A percentile compares a stretch with the other conserved stretches of the same genome.
These are phyloP conservation scores for Galerina marginata DNA, from an alignment of 768 basidiomycete genomes.

Conservation along the genomic window DNA sequence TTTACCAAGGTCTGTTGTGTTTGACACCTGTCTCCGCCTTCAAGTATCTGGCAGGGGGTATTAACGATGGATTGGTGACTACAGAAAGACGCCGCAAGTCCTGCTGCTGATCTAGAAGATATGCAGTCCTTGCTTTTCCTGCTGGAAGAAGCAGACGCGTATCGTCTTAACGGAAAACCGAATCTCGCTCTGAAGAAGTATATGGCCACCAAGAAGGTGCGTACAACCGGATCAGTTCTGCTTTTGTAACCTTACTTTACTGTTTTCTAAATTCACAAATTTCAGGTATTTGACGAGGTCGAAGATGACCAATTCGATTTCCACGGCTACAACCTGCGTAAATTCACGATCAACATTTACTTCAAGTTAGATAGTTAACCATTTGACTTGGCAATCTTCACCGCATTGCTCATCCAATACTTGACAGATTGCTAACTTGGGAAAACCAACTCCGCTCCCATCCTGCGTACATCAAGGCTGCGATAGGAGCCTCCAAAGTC, in stretches of 20 bases:
- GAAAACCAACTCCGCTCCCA: conserved; percentile 82
- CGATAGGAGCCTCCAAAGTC: conserved; percentile 73
- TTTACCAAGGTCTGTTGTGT: conserved; percentile 81
- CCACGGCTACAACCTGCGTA: conserved; percentile 92
- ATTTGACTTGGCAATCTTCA: background rate
- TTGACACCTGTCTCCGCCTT: background rate
- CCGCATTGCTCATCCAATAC: conserved; percentile 1
- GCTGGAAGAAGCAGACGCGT: conserved; percentile 78
- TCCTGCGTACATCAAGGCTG: conserved; percentile 76
- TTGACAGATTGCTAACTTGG: conserved; percentile 73
- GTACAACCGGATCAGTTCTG: conserved; percentile 13
- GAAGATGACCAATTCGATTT: conserved; percentile 99
- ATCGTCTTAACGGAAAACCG: conserved; percentile 65
- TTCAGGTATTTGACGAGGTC: conserved; percentile 66
- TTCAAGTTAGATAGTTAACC: conserved; percentile 60
- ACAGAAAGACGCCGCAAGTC: conserved; percentile 85
- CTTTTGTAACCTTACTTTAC: no score
- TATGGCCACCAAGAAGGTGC: conserved; percentile 73
- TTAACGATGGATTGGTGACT: no score
- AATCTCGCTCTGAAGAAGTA: conserved; percentile 88
- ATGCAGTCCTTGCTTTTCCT: conserved; percentile 95
- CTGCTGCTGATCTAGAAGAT: conserved; percentile 85
- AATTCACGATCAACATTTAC: conserved; percentile 87
- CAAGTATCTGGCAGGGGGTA: no score
- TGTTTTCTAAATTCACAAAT: conserved; percentile 47